Evolutionary conservation across 345 rosid genomes (phyloP).

Genomic region (Zanthoxylum bungeanum): DNA sequence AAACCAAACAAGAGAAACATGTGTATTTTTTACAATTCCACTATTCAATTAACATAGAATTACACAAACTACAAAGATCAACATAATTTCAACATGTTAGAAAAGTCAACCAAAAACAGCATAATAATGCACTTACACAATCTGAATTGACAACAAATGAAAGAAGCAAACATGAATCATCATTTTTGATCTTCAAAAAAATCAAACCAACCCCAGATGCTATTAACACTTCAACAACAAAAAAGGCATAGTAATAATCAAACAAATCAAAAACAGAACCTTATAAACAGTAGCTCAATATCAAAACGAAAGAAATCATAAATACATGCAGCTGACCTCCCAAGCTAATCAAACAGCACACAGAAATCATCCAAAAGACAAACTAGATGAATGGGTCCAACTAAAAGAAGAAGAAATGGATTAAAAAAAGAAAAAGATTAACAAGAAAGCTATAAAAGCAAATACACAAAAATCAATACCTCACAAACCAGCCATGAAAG

Average conservation of each 20-base stretch:
- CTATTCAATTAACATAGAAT: too few species aligned
- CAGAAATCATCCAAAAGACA: too few species aligned
- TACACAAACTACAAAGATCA: not conserved
- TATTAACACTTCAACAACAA: constrained; percentile 6
- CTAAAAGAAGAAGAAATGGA: too few species aligned
- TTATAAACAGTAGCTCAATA: constrained; percentile 10
- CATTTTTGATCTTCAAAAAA: constrained; percentile 24
- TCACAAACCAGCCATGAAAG: constrained; percentile 22
- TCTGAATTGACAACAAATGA: constrained; percentile 14
- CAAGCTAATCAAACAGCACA: too few species aligned
- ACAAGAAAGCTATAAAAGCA: not conserved
- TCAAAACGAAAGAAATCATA: too few species aligned
- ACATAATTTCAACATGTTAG: not conserved
- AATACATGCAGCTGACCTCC: too few species aligned
- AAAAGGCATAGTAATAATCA: not conserved
- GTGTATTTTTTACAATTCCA: not conserved
- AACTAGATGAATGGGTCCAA: too few species aligned
- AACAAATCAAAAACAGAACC: constrained; percentile 3
- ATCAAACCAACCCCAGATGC: constrained; percentile 14
- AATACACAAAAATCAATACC: constrained; percentile 28
- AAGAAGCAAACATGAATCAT: not conserved
- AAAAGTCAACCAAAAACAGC: not conserved
- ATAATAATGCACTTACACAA: constrained; percentile 16
- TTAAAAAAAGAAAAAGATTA: too few species aligned
- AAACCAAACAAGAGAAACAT: constrained; percentile 14